Base-by-base conservation (phyloP, 345 rosid genomes). In the Boechera divaricarpa region DNA sequence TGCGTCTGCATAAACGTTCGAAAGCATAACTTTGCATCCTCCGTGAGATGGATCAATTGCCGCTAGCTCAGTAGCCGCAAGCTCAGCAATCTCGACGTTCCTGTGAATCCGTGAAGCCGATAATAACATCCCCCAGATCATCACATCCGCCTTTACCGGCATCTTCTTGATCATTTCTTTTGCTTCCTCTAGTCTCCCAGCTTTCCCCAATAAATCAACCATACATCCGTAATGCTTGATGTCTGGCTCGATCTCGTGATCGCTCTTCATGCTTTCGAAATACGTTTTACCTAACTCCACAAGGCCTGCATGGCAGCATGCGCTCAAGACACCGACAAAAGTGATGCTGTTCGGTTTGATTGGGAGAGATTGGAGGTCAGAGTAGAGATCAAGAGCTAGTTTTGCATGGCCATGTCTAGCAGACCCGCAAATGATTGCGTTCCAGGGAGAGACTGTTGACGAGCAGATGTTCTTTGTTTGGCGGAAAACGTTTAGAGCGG, bases 1-100 rank as follows among this genome's bases (percentile, higher is more conserved):
- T 75, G 83, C 91, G 74, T 91, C 85, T 54, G 98, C 97, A 84
- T 93, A 93, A 31, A 91, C 65, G 61, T 87, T 93, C 49, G 97
- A 89, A 32, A 91, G 84, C 77, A 89, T 84, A 63, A 88, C 91
- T 72, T 83, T 81, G 57, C 91, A 80, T 4, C 87, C 88, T 36
- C 80, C 93, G 58, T 91, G 91, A 57, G 84, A 77, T 6, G 91
- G 93, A 35, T 91, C 88, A 82, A 89, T 72, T 16, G 62, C 84
- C 6, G 76, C 91, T 82, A 93, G 68, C 61, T 72, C 79, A 67
- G 78, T 32, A 1, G 90, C 93, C 16, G 98, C 95, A 52, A 86
- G 61, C 82, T 89, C 90, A 41, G 88, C 95, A 9, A 84, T 69
- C 18, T 86, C 86, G n/a, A 88, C 80, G 80, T 88, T 84, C 42